Evolutionary conservation across 2,329 filamentous ascomycete species (phyloP), one percentile per base, ranked within the genome.

Genomic region (Furcasterigmium furcatum): DNA sequence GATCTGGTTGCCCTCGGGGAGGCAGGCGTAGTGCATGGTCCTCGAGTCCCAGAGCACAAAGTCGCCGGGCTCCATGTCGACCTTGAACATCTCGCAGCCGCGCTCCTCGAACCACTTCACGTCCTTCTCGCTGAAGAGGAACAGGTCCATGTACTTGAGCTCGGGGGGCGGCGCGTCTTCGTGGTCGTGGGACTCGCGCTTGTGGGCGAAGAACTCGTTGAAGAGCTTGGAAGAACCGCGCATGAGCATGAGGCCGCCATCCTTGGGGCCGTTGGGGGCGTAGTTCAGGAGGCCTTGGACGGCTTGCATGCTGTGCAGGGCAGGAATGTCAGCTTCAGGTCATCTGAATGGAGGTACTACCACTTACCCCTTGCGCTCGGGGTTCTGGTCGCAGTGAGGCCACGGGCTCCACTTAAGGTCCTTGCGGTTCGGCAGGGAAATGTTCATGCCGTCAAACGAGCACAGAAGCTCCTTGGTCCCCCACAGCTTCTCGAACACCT

Each of bases 221-320:
- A 63, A 66, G 1, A 73, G 57, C 36, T 66, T 66, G 9, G 60
- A 52, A 6, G 64, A 67, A 4, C 71, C 71, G 24, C 67, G 65
- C 61, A 73, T 67, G 5, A 73, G 51, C 29, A 75, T 62, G 9
- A 76, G 51, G 2, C 71, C 72, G 14, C 72, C 72, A 44, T 76
- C 73, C 3, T 72, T 60, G 2, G 63, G 63, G 2, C 72, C 72
- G 34, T 69, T 70, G 2, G 68, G 71, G 8, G 64, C 59, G 10
- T 64, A 66, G 54, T 74, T 74, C 2, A 73, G 49, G 5, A 75
- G 54, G 0, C 72, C 71, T 27, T 74, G 71, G 0, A 73, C 64
- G 9, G 53, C 54, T 46, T 58, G 57, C 55, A 58, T 59, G 30
- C 57, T 58, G 24, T 8, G n/a, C n/a, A n/a, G n/a, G n/a, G n/a